Percentiles rank a stretch among this genome's conserved stretches.
Conservation (phyloP, 345 rosid species). For the Geranium rotundifolium region DNA sequence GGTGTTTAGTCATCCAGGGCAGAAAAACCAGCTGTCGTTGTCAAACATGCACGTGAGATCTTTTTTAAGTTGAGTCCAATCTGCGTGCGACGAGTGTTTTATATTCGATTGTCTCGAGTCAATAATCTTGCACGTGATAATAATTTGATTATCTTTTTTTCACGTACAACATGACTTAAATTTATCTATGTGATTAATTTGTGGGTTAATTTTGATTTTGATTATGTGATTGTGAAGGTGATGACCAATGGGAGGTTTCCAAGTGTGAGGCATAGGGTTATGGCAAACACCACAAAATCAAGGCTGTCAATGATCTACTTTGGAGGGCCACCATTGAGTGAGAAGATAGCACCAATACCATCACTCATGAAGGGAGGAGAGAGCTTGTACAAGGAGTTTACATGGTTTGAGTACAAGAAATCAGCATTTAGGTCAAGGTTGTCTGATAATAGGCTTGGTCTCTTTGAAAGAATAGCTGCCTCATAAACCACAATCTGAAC, state of each 20-base stretch:
- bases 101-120: too few species aligned
- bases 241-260: slow-evolving; percentile 90
- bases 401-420: slow-evolving; percentile 75
- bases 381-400: slow-evolving; percentile 59
- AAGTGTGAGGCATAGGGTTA: slow-evolving; percentile 76
- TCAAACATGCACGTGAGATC: too few species aligned
- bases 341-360: slow-evolving; percentile 47
- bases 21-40: too few species aligned
- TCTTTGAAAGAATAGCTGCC: slow-evolving; percentile 36
- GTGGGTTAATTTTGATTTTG: background rate
- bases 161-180: too few species aligned
- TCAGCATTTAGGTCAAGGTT: slow-evolving; percentile 50
- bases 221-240: too few species aligned
- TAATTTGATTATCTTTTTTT: too few species aligned
- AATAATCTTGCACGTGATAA: too few species aligned
- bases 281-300: slow-evolving; percentile 40
- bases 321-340: slow-evolving; percentile 66
- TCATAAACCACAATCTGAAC: too few species aligned
- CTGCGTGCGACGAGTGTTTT: too few species aligned
- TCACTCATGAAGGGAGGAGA: slow-evolving; percentile 44
- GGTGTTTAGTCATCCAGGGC: too few species aligned
- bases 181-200: too few species aligned
- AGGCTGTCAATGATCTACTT: slow-evolving; percentile 84
- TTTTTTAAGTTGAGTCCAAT: too few species aligned
- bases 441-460: slow-evolving; percentile 52